Conservation (phyloP, 2,329 filamentous ascomycete genomes). For the Camptophora hylomeconis region DNA sequence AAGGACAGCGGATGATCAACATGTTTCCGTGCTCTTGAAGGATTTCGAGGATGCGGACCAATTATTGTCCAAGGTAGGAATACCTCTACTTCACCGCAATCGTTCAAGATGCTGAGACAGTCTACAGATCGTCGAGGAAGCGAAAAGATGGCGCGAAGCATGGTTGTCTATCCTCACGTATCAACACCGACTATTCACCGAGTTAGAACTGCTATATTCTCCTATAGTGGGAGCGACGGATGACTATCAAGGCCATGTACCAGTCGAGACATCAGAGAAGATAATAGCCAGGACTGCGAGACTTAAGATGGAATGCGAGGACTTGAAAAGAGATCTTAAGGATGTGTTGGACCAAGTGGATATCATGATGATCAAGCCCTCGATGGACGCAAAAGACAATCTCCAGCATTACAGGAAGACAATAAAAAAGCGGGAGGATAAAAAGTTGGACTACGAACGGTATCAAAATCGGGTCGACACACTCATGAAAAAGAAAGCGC, state of each 20-base stretch:
- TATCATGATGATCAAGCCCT: slow-evolving; percentile 54
- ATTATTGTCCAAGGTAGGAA: slow-evolving; percentile 54
- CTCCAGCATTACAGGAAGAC: slow-evolving; percentile 65
- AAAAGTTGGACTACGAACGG: slow-evolving; percentile 70
- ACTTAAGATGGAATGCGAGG: slow-evolving; percentile 54
- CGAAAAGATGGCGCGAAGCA: slow-evolving; percentile 63
- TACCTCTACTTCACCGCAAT: slow-evolving; percentile 3
- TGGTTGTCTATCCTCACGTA: slow-evolving; percentile 61
- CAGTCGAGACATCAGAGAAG: slow-evolving; percentile 46
- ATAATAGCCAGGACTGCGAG: slow-evolving; percentile 52
- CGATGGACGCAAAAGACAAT: slow-evolving; percentile 53
- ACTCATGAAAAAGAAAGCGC: slow-evolving; percentile 55
- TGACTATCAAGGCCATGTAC: slow-evolving; percentile 41
- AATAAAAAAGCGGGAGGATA: slow-evolving; percentile 75
- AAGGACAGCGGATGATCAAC: slow-evolving; percentile 61
- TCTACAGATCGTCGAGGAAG: slow-evolving; percentile 57
- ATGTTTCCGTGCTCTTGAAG: slow-evolving; percentile 59
- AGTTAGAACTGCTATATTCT: slow-evolving; percentile 62
- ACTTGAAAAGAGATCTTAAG: slow-evolving; percentile 57
- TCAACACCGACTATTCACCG: slow-evolving; percentile 53
- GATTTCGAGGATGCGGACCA: slow-evolving; percentile 73
- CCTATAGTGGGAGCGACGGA: slow-evolving; percentile 57
- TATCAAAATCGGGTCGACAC: slow-evolving; percentile 59
- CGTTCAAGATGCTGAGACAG: slow-evolving; percentile 1
- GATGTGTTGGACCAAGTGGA: slow-evolving; percentile 63